Evolutionary conservation across 202 grass and related monocot species (phyloP).

Genomic region (Elaeis oleifera): DNA sequence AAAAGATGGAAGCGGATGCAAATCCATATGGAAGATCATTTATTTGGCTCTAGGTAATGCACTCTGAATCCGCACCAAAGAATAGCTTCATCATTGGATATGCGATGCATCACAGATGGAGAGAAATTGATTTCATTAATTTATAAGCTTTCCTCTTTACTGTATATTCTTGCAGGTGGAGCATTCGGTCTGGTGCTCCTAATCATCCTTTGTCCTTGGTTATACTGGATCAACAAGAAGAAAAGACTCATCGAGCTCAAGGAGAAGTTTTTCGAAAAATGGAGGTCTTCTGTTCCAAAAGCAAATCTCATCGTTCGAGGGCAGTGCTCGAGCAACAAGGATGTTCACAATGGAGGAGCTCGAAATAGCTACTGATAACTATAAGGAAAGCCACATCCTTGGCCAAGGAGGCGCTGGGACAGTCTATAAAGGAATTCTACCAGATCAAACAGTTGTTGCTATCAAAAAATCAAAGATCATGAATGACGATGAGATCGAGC

Average conservation of each 20-base stretch:
- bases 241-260: constrained; percentile 14
- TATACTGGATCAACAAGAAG: constrained; percentile 1
- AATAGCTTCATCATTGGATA: no score
- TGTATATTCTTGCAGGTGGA: not conserved
- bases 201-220: not conserved
- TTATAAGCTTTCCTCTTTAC: no score
- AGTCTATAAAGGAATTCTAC: not conserved
- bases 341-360: constrained; percentile 6
- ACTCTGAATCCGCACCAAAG: no score
- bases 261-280: constrained; percentile 22
- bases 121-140: no score
- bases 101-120: no score
- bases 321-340: not conserved
- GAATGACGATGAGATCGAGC: no score
- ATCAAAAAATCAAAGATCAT: not conserved
- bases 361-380: not conserved
- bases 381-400: not conserved
- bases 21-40: not conserved
- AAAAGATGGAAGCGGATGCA: not conserved
- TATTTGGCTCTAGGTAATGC: not conserved
- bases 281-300: constrained; percentile 21
- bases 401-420: constrained; percentile 4
- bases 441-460: no score
- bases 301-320: constrained; percentile 13
- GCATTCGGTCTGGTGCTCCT: not conserved